Evolutionary conservation across 208 protist genomes (phyloP), one percentile per base, ranked within the genome.

Genomic region (Crithidia bombi): DNA sequence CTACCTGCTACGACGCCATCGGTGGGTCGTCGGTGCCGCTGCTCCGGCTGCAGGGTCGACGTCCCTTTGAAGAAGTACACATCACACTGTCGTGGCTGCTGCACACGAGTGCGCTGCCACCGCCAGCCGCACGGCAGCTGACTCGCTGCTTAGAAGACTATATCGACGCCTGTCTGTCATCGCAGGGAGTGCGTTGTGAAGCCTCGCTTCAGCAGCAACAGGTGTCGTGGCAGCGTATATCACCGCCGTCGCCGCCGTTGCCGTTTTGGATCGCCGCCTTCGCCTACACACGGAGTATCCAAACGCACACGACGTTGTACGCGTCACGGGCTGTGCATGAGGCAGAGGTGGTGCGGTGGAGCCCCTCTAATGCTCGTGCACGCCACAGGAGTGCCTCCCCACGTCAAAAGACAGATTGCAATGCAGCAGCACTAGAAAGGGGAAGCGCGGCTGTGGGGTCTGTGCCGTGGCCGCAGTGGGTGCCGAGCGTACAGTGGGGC

Each of bases 231-330:
- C 17, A 7, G 41, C 50, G 4, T 43, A 43, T 14, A 43, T 43
- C 14, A 14, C 38, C 38, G 38, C 38, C 38, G 36, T 5, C 51
- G 3, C 6, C 9, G 0, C 50, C 62, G 1, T 55, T 62, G 30
- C 78, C 78, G 12, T 74, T 69, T 39, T 83, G 78, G 78, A 55
- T 83, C 0, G 51, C 65, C 5, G 75, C 36, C 23, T 83, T 78
- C 35, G 67, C 69, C 0, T 68, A 83, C 74, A 80, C 78, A 33
- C 56, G 38, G 3, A 10, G 0, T 25, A 49, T 77, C 12, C 72
- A 77, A 12, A 47, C 39, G 4, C 33, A 35, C 38, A 62, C 38
- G 5, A 58, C 57, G 1, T 46, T 38, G 1, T 58, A 38, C 17
- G 75, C 75, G 6, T 47, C 73, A 19, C 39, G 26, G 1, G 19